Base-by-base conservation (phyloP, 129 eudicot species). In the Deinandra increscens region DNA sequence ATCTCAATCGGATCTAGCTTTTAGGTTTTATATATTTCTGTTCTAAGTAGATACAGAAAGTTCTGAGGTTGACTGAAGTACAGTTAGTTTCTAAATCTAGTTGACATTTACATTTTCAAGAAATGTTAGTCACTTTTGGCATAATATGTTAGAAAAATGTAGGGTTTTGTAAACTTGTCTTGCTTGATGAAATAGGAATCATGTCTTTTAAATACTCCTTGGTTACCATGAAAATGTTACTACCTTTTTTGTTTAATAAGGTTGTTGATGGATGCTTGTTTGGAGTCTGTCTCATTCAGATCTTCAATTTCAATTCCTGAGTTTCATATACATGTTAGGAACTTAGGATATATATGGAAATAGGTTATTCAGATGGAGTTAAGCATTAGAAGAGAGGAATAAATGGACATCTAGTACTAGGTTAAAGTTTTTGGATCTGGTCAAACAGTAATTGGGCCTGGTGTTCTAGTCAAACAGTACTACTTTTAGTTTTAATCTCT, bases 1-100 rank as follows among this genome's bases (percentile, higher is more conserved):
- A 29, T 33, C 44, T 44, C 50, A 54, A 31, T 33, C 39, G 42
- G 71, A 70, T 61, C 76, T 75, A 34, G 43, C 22, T 44, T 31
- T 46, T 0, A 45, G 45, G 37, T 6, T 33, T 44, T 18, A 20
- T 20, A 11, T 60, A 14, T n/a, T 46, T 72, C 0, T 44, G 20
- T 29, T 72, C 56, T 71, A 71, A 42, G 68, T 59, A 26, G 43
- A 31, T 61, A 14, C 9, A 34, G 66, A 23, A 4, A 9, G 22
- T 15, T 12, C 7, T 29, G 31, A 37, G 49, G 31, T 17, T 39
- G 64, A 29, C 36, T 59, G 15, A 22, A 22, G 36, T 20, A 22
- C 4, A 23, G n/a, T 62, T 33, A 49, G 17, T 26, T 19, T 5
- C 20, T 59, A n/a, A n/a, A n/a, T n/a, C n/a, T n/a, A n/a, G n/a